Conservation (phyloP, 2,329 filamentous ascomycete genomes). For the Dactylellina leptospora region DNA sequence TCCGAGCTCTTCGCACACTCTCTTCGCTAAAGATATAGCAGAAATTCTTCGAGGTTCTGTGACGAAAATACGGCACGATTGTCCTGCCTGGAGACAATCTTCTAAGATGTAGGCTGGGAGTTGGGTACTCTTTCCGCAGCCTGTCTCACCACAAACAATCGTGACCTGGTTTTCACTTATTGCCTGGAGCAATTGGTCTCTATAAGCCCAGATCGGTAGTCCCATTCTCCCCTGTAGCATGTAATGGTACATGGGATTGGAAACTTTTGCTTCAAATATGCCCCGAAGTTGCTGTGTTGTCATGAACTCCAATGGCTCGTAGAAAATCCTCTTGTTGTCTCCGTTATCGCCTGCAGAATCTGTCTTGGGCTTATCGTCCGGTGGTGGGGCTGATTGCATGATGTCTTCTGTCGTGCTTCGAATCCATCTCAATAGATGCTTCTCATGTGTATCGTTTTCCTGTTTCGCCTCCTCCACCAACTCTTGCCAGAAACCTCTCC, state of each 20-base stretch:
- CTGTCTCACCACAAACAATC: conserved; percentile 95
- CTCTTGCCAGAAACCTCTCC: conserved; percentile 87
- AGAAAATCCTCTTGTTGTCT: conserved; percentile 67
- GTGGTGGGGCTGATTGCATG: conserved; percentile 11
- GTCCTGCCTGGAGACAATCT: conserved; percentile 81
- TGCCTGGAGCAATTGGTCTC: conserved; percentile 76
- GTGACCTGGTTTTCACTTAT: conserved; percentile 84
- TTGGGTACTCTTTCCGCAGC: conserved; percentile 96
- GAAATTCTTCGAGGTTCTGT: conserved; percentile 96
- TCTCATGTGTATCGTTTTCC: conserved; percentile 52
- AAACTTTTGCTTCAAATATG: conserved; percentile 50
- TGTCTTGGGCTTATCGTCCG: conserved; percentile 55
- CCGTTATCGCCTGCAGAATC: conserved; percentile 62
- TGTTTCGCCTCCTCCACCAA: conserved; percentile 75
- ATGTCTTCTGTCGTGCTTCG: conserved; percentile 27
- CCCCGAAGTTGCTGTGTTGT: conserved; percentile 72
- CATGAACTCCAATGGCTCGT: conserved; percentile 76
- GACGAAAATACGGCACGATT: conserved; percentile 89
- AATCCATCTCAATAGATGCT: conserved; percentile 54
- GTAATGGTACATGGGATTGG: conserved; percentile 71
- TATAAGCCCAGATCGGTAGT: conserved; percentile 89
- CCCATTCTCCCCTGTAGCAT: conserved; percentile 79
- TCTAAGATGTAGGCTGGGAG: conserved; percentile 94
- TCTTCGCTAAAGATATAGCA: conserved; percentile 88
- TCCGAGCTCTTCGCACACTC: conserved; percentile 93